phyloP scores from a whole-genome alignment of 257 asterid species.

The Euphrasia confusa region DNA sequence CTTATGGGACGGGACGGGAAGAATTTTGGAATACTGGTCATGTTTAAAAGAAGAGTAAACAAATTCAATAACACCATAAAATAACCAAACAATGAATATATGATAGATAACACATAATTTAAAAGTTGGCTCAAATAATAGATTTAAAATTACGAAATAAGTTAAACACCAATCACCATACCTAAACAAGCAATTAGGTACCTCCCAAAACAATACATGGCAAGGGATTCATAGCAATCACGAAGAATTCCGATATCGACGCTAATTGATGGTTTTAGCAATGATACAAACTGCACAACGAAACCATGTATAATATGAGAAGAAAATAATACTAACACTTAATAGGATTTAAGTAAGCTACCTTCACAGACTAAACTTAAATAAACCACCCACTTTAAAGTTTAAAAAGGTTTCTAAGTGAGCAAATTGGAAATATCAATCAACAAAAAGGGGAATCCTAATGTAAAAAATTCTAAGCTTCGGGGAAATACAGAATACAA shows the following conservation, averaged over 20 bases:
- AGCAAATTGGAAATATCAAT: neutral
- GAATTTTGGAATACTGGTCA: slow-evolving; percentile 13
- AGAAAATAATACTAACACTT: slow-evolving; percentile 5
- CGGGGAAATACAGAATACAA: neutral
- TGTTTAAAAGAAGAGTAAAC: slow-evolving; percentile 21
- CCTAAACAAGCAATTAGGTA: slow-evolving; percentile 95
- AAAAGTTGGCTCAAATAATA: slow-evolving; percentile 4
- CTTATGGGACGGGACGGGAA: slow-evolving; percentile 16
- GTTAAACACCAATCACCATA: slow-evolving; percentile 33
- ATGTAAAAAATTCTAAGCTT: neutral
- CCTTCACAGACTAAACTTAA: slow-evolving; percentile 4
- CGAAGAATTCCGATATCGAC: slow-evolving; percentile 88
- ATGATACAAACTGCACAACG: slow-evolving; percentile 69
- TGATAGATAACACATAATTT: neutral
- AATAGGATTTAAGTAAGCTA: slow-evolving; percentile 3
- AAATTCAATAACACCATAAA: neutral
- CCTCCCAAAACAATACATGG: slow-evolving; percentile 99
- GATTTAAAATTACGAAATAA: slow-evolving; percentile 22
- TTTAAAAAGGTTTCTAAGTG: slow-evolving; percentile 6
- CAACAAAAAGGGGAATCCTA: slow-evolving; percentile 1
- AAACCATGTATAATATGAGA: slow-evolving; percentile 21
- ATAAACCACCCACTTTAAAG: slow-evolving; percentile 8
- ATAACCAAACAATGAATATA: slow-evolving; percentile 8
- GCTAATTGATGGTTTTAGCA: slow-evolving; percentile 78
- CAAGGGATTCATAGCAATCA: slow-evolving; percentile 96